Evolutionary conservation across 192 early-diverging fungal genomes (phyloP).

Genomic region (Backusella circina): DNA sequence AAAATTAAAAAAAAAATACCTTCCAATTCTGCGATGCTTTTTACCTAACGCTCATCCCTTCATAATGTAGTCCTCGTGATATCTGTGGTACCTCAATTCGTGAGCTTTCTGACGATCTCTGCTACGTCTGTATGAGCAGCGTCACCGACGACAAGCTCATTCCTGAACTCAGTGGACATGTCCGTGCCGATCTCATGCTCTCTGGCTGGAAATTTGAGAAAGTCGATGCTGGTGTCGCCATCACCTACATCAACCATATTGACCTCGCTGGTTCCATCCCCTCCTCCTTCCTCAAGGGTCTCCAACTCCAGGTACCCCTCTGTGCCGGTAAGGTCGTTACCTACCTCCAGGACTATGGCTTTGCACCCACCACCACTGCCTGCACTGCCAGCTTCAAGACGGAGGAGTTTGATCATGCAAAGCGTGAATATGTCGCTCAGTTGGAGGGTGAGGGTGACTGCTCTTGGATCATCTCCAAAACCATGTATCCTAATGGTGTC

Average conservation of each 20-base stretch:
- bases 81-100: slow-evolving; percentile 36
- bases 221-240: slow-evolving; percentile 31
- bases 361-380: slow-evolving; percentile 38
- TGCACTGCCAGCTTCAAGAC: slow-evolving; percentile 24
- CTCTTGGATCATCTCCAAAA: slow-evolving; percentile 28
- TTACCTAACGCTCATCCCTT: not conserved
- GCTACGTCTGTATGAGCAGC: slow-evolving; percentile 42
- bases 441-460: slow-evolving; percentile 26
- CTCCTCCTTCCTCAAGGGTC: slow-evolving; percentile 40
- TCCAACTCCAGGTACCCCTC: slow-evolving; percentile 44
- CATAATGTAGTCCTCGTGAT: slow-evolving; percentile 38
- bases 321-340: slow-evolving; percentile 43
- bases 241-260: slow-evolving; percentile 49
- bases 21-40: not conserved
- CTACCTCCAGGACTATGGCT: slow-evolving; percentile 41
- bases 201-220: slow-evolving; percentile 49
- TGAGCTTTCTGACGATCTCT: slow-evolving; percentile 21
- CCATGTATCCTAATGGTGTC: slow-evolving; percentile 49
- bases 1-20: not conserved
- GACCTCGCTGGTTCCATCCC: slow-evolving; percentile 54
- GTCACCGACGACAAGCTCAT: slow-evolving; percentile 40
- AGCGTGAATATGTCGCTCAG: slow-evolving; percentile 27
- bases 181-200: slow-evolving; percentile 44
- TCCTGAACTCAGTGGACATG: slow-evolving; percentile 44
- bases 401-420: slow-evolving; percentile 38